Base-by-base conservation (phyloP, 768 basidiomycete genomes). In the Kwoniella pini region DNA sequence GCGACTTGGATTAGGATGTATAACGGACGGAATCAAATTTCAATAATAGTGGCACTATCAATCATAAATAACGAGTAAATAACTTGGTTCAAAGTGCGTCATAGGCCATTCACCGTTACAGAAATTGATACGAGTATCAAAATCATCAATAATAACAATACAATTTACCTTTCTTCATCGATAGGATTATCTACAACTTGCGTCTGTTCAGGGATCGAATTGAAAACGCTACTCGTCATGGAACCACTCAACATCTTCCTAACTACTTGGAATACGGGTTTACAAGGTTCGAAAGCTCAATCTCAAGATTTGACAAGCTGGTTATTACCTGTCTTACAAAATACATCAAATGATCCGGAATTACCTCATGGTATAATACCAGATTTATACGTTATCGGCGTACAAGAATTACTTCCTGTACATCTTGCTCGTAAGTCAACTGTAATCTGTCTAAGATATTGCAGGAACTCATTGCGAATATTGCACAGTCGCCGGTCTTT, bases 341-440 rank as follows among this genome's bases (percentile, higher is more conserved):
- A 55, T 81, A 85, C 43, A 19, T 48, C 62, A 17, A 65, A 56
- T 21, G 85, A 89, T 4, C 91, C 93, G 39, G 91, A 93, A 75
- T 84, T 94, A 30, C 84, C 95, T 40, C 22, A 57, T 17, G 57
- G 55, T 13, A 42, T 50, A 11, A 53, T 71, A 26, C 73, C 73
- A 2, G 73, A 75, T 60, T 48, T 75, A 31, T 75, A 75, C 45
- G 93, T 87, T 5, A 88, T 97, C 53, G 91, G 91, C 2, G 93
- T 96, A 66, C 95, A 98, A 76, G 95, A 98, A 76, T 82, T 96
- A 24, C 82, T 95, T 12, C 93, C 92, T 5, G 82, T 98, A 2
- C 90, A 94, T 74, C 85, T 92, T 39, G 88, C 89, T 63, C 83
- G 89, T 91, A 79, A 68, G 88, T 85, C n/a, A n/a, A n/a, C n/a